These are phyloP conservation scores for Heliamphora pulchella DNA, from an alignment of 179 eudicot genomes.

Conservation along the genomic window DNA sequence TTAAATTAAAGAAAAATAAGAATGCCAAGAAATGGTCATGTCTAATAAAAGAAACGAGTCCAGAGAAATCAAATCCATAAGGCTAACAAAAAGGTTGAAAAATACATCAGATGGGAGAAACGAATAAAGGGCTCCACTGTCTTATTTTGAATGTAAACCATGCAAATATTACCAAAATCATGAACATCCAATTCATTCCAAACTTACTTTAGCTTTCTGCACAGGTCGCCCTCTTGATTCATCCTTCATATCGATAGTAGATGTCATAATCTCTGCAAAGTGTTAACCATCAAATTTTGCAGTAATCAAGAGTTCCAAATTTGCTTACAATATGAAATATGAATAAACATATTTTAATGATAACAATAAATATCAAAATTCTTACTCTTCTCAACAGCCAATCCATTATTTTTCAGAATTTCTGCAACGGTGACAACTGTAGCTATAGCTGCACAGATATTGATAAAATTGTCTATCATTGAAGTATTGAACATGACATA, in stretches of 20 bases:
- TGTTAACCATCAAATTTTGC: background rate
- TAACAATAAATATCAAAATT: background rate
- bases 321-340: background rate
- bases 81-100: background rate
- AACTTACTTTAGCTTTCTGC: constrained; percentile 67
- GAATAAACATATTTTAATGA: background rate
- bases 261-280: constrained; percentile 37
- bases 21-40: background rate
- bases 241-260: constrained; percentile 47
- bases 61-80: background rate
- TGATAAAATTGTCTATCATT: background rate
- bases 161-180: background rate
- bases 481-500: background rate
- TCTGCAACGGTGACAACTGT: constrained; percentile 76
- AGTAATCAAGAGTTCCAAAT: background rate
- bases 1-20: background rate
- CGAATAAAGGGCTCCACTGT: background rate
- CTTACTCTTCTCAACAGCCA: constrained; percentile 79
- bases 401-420: constrained; percentile 68
- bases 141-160: background rate
- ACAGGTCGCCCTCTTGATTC: constrained; percentile 70
- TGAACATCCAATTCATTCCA: background rate
- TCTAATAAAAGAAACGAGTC: background rate
- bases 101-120: background rate
- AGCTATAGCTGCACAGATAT: constrained; percentile 57